phyloP scores from a whole-genome alignment of 768 basidiomycete species.

The Galerina sulciceps region DNA sequence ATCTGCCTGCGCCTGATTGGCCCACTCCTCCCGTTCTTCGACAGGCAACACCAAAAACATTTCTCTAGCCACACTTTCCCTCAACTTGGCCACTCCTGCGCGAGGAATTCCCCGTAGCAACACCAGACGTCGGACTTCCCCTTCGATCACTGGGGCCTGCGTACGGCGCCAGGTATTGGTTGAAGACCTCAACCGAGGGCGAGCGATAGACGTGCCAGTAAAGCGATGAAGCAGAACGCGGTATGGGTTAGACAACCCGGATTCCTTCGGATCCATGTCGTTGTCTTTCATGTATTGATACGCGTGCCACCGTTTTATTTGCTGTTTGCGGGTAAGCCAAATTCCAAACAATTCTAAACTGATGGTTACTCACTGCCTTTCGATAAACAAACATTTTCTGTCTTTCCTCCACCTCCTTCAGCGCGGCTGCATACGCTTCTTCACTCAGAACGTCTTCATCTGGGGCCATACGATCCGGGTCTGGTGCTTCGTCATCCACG shows the following conservation, averaged over 20 bases:
- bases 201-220: background rate
- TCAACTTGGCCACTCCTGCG: background rate
- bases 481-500: background rate
- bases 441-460: background rate
- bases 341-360: background rate
- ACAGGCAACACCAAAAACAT: background rate
- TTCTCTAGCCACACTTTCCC: background rate
- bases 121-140: background rate
- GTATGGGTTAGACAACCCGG: conserved; percentile 5
- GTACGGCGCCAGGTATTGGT: conserved; percentile 7
- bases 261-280: conserved; percentile 3
- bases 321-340: background rate
- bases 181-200: background rate
- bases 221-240: background rate
- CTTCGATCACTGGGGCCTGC: background rate
- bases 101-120: background rate
- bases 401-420: background rate
- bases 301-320: conserved; percentile 8
- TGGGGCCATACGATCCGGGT: background rate
- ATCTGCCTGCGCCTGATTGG: background rate
- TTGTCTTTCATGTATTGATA: conserved; percentile 1
- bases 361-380: background rate
- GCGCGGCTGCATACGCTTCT: background rate
- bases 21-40: conserved; percentile 6
- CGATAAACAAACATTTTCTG: background rate